phyloP scores from a whole-genome alignment of 208 protist genomes.

The Crithidia acanthocephali region DNA sequence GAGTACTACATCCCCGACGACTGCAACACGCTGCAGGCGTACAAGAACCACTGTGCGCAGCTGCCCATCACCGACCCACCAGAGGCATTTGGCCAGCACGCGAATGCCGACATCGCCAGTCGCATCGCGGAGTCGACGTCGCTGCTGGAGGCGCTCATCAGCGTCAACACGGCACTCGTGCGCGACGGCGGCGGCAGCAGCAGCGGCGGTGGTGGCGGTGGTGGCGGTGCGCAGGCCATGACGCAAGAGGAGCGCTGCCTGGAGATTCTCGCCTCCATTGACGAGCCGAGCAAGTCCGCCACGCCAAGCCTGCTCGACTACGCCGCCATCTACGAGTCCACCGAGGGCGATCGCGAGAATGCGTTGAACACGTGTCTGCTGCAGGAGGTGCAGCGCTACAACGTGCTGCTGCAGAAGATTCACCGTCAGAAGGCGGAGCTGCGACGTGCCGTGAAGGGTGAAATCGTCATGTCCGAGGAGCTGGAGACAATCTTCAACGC shows the following conservation, averaged over 20 bases:
- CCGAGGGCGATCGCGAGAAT: constrained; percentile 88
- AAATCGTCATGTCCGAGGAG: constrained; percentile 97
- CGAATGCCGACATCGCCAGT: constrained; percentile 98
- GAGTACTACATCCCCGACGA: constrained; percentile 93
- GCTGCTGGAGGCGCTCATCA: constrained; percentile 96
- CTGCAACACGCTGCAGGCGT: constrained; percentile 92
- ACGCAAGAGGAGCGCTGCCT: constrained; percentile 88
- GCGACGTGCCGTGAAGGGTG: constrained; percentile 96
- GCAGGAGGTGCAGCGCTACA: constrained; percentile 98
- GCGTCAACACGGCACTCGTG: constrained; percentile 78
- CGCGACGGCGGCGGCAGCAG: constrained; percentile 58
- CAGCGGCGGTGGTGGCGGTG: constrained; percentile 39
- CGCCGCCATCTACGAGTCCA: constrained; percentile 89
- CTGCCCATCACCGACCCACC: constrained; percentile 96
- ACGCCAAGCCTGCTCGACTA: constrained; percentile 90
- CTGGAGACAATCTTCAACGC: constrained; percentile 95
- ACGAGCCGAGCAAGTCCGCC: constrained; percentile 83
- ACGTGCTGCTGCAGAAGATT: constrained; percentile 93
- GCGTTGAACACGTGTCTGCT: constrained; percentile 97
- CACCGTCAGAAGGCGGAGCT: constrained; percentile 92
- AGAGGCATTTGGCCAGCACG: constrained; percentile 98
- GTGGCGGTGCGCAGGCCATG: constrained; percentile 32
- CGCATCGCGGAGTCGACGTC: constrained; percentile 94
- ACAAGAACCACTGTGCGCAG: constrained; percentile 92
- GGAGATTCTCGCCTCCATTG: constrained; percentile 87